Evolutionary conservation across 129 eudicot genomes (phyloP).

Genomic region (Rutidosis leptorrhynchoides): DNA sequence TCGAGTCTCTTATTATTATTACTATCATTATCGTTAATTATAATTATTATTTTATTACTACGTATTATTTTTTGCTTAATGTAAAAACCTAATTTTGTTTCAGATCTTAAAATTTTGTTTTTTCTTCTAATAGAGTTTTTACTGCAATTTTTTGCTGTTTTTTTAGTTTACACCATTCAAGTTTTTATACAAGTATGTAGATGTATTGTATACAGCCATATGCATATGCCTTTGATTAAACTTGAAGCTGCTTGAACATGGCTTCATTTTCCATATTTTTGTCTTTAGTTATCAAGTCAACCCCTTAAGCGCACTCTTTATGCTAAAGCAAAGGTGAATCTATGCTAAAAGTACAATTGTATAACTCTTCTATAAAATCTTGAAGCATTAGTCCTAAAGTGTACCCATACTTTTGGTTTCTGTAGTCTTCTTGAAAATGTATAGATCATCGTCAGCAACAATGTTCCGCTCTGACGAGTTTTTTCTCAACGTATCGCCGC

Average conservation of each 20-base stretch:
- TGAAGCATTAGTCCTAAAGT: too few species aligned
- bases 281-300: neutral
- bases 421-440: constrained; percentile 6
- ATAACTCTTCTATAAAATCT: too few species aligned
- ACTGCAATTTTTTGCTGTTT: neutral
- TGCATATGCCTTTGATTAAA: constrained; percentile 39
- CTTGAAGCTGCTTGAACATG: constrained; percentile 35
- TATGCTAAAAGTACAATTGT: too few species aligned
- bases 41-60: too few species aligned
- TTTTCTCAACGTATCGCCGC: constrained; percentile 35
- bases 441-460: constrained; percentile 49
- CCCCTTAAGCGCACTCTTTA: constrained; percentile 18
- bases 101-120: constrained; percentile 5
- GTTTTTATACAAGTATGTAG: too few species aligned
- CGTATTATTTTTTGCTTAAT: constrained; percentile 16
- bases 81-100: too few species aligned
- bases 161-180: neutral
- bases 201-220: constrained; percentile 11
- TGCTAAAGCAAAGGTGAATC: constrained; percentile 29
- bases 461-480: constrained; percentile 51
- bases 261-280: constrained; percentile 16
- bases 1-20: too few species aligned
- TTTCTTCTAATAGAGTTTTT: constrained; percentile 9
- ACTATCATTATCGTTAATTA: too few species aligned
- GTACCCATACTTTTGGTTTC: constrained; percentile 7